A percentile compares a stretch with the other conserved stretches of the same genome.
These are phyloP conservation scores for Blastomyces silverae DNA, from an alignment of 2,329 filamentous ascomycete species.

Conservation along the genomic window DNA sequence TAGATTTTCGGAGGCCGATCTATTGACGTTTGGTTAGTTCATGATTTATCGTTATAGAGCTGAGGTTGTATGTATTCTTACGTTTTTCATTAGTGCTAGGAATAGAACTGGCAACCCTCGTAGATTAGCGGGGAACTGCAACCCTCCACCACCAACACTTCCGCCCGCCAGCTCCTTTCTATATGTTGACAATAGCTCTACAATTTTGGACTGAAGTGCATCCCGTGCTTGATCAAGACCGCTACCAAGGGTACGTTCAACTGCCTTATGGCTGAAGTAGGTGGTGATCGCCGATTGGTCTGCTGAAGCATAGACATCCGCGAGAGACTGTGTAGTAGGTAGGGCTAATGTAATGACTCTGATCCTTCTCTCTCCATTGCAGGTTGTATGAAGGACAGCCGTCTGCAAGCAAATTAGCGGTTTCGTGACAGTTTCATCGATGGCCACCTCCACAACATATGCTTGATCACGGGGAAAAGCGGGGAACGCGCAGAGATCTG, in stretches of 20 bases:
- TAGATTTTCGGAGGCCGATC: slow-evolving; percentile 78
- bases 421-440: slow-evolving; percentile 89
- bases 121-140: slow-evolving; percentile 91
- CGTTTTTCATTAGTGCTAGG: slow-evolving; percentile 91
- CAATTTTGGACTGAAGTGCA: slow-evolving; percentile 80
- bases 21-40: slow-evolving; percentile 30
- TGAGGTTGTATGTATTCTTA: slow-evolving; percentile 41
- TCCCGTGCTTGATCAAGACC: slow-evolving; percentile 88
- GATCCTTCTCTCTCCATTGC: slow-evolving; percentile 93
- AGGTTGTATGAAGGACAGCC: slow-evolving; percentile 92
- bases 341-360: slow-evolving; percentile 88
- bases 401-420: slow-evolving; percentile 88
- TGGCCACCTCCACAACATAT: slow-evolving; percentile 96
- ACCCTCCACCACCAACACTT: slow-evolving; percentile 83
- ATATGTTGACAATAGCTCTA: slow-evolving; percentile 89
- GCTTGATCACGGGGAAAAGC: slow-evolving; percentile 96
- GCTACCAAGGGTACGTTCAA: slow-evolving; percentile 77
- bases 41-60: slow-evolving; percentile 10
- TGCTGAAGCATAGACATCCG: slow-evolving; percentile 87
- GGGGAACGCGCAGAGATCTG: slow-evolving; percentile 94
- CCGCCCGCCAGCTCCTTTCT: slow-evolving; percentile 93
- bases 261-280: slow-evolving; percentile 96
- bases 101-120: slow-evolving; percentile 84
- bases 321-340: slow-evolving; percentile 83
- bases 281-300: slow-evolving; percentile 89